Evolutionary conservation across 306 rosid species (phyloP).

Genomic region (Astragalus glycyphyllos): DNA sequence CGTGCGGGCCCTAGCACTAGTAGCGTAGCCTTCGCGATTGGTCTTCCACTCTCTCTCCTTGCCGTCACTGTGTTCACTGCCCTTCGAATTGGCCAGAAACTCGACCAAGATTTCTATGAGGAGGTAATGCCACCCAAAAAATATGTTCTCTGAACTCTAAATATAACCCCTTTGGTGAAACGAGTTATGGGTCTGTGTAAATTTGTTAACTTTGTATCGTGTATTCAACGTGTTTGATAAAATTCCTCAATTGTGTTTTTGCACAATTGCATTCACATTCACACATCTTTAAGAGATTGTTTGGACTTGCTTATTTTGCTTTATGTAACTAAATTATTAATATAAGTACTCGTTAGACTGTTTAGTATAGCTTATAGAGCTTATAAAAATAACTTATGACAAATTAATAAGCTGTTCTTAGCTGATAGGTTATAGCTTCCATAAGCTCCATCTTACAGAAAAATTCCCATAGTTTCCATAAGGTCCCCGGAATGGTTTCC

Average conservation of each 20-base stretch:
- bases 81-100: constrained; percentile 62
- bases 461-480: too few species aligned
- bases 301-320: not conserved
- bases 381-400: too few species aligned
- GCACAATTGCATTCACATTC: not conserved
- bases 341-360: too few species aligned
- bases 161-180: not conserved
- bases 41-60: constrained; percentile 71
- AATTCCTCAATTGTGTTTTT: constrained; percentile 15
- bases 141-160: not conserved
- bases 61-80: constrained; percentile 67
- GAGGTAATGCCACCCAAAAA: constrained; percentile 53
- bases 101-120: constrained; percentile 71
- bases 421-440: too few species aligned
- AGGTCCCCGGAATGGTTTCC: too few species aligned
- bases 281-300: not conserved
- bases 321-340: not conserved
- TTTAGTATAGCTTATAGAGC: too few species aligned
- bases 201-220: not conserved
- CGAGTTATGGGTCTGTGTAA: not conserved
- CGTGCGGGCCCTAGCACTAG: constrained; percentile 70
- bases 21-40: constrained; percentile 64
- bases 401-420: too few species aligned
- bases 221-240: constrained; percentile 40
- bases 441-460: too few species aligned